Percentiles rank a stretch among this genome's conserved stretches.
Conservation (phyloP, 371 early-diverging fungal genomes). For the Mortierella sp. region DNA sequence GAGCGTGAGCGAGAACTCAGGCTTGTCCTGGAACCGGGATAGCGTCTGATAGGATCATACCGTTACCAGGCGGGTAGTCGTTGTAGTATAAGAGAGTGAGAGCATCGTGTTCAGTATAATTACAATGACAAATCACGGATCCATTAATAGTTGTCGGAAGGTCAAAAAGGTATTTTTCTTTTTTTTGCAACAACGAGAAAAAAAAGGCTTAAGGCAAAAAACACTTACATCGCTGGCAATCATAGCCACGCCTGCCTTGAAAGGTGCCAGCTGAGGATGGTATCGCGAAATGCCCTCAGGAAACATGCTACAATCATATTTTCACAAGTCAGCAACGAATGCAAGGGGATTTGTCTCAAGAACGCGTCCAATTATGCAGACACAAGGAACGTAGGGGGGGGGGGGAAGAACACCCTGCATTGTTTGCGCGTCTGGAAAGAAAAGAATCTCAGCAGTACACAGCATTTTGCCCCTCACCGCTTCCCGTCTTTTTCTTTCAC, state of each 20-base stretch:
- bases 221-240: conserved; percentile 52
- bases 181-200: background rate
- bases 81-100: background rate
- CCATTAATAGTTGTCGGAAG: background rate
- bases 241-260: conserved; percentile 52
- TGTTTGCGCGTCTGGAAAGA: too few relatives aligned
- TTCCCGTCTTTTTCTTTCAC: background rate
- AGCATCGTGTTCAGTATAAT: background rate
- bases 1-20: conserved; percentile 45
- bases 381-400: too few relatives aligned
- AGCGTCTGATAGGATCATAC: conserved; percentile 24
- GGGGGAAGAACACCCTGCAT: too few relatives aligned
- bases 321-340: too few relatives aligned
- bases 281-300: conserved; percentile 52
- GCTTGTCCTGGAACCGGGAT: conserved; percentile 31
- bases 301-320: conserved; percentile 34
- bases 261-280: conserved; percentile 48
- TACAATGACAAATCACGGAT: conserved; percentile 22
- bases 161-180: background rate
- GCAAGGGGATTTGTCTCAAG: too few relatives aligned
- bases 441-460: too few relatives aligned
- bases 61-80: background rate
- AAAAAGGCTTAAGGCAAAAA: too few relatives aligned
- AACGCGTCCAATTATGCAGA: too few relatives aligned
- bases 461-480: background rate